Percentiles rank a stretch among this genome's conserved stretches.
Conservation (phyloP, 108 stramenopile genomes). For the Fragilariopsis cylindrus region DNA sequence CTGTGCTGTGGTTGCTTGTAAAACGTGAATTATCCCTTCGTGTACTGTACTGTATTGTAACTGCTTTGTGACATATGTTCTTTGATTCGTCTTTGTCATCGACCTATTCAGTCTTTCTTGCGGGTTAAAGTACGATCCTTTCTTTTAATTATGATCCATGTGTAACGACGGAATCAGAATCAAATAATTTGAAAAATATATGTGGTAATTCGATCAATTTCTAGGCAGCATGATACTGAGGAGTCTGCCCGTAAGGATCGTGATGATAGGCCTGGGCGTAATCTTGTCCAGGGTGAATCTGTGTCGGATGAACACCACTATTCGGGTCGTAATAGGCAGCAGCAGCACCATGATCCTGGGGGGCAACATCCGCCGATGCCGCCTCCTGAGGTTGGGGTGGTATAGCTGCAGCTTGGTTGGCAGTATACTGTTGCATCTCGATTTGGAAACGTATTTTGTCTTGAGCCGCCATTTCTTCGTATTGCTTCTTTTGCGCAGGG, state of each 20-base stretch:
- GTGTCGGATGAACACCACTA: neutral
- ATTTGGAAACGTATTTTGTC: conserved; percentile 89
- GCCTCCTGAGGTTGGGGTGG: conserved; percentile 19
- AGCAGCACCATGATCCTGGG: conserved; percentile 1
- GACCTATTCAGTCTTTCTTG: no score
- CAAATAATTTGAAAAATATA: no score
- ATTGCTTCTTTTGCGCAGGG: conserved; percentile 80
- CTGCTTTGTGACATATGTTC: no score
- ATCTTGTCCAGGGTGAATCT: neutral
- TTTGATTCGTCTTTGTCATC: no score
- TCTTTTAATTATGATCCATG: no score
- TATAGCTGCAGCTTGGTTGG: conserved; percentile 39
- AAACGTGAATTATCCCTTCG: no score
- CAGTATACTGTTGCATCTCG: conserved; percentile 87
- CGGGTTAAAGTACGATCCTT: no score
- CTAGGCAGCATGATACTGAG: conserved; percentile 12
- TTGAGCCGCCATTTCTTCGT: conserved; percentile 81
- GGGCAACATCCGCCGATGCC: neutral
- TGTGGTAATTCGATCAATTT: no score
- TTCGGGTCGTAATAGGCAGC: neutral
- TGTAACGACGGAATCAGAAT: no score
- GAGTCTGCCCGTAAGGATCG: conserved; percentile 1
- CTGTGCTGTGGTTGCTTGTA: no score
- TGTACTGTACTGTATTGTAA: no score
- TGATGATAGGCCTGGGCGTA: conserved; percentile 14